These are phyloP conservation scores for Floccularia luteovirens DNA, from an alignment of 768 basidiomycete species.

Conservation along the genomic window DNA sequence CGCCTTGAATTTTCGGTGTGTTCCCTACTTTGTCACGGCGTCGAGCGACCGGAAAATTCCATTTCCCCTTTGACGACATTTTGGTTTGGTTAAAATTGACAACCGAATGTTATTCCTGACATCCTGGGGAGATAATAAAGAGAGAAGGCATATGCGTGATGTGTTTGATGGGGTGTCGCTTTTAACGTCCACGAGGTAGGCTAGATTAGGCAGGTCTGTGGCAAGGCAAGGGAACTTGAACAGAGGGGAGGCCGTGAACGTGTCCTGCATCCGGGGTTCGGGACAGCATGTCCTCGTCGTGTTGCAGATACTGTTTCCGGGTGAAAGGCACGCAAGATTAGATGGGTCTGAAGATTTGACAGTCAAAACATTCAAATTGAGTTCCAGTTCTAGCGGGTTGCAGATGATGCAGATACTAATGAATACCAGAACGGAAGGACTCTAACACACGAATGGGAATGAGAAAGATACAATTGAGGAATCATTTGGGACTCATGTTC, in stretches of 20 bases:
- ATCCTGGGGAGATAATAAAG: constrained; percentile 15
- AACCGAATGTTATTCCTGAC: constrained; percentile 15
- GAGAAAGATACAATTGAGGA: constrained; percentile 4
- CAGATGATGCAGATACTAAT: no score
- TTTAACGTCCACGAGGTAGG: constrained; percentile 28
- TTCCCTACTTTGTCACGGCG: constrained; percentile 16
- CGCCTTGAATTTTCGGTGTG: constrained; percentile 32
- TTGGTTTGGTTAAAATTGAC: constrained; percentile 8
- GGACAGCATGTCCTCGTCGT: constrained; percentile 64
- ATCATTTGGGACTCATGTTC: background rate
- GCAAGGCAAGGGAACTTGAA: constrained; percentile 38
- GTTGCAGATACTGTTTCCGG: constrained; percentile 49
- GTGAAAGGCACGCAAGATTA: constrained; percentile 49
- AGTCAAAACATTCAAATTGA: background rate
- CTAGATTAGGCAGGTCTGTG: constrained; percentile 51
- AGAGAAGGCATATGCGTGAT: constrained; percentile 19
- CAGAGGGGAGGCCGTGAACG: constrained; percentile 42
- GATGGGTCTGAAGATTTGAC: constrained; percentile 23
- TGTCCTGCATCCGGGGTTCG: constrained; percentile 60
- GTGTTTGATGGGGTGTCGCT: constrained; percentile 18
- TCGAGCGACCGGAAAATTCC: constrained; percentile 15
- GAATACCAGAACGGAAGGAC: background rate
- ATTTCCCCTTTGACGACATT: constrained; percentile 14
- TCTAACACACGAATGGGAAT: constrained; percentile 13
- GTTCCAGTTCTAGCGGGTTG: constrained; percentile 1